These are phyloP conservation scores for Cercospora zeina DNA, from an alignment of 2,329 filamentous ascomycete genomes.

Conservation along the genomic window DNA sequence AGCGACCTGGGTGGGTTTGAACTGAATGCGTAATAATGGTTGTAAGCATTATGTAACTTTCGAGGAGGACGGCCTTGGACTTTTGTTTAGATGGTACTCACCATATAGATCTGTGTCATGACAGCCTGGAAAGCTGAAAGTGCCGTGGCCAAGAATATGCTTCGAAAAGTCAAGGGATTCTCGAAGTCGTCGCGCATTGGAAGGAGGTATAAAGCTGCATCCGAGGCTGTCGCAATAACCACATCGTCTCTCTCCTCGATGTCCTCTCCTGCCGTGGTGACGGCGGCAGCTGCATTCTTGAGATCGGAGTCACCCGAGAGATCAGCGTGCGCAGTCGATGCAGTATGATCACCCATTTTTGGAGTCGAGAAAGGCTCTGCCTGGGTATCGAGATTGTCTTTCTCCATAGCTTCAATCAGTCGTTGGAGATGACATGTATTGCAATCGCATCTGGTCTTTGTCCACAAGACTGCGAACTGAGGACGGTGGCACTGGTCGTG, in stretches of 20 bases:
- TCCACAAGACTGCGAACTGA: background rate
- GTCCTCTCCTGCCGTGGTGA: background rate
- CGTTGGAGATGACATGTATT: background rate
- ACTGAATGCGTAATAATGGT: conserved; percentile 40
- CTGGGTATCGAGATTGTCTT: background rate
- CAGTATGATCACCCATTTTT: background rate
- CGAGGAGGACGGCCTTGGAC: background rate
- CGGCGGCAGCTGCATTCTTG: background rate
- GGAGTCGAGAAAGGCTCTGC: background rate
- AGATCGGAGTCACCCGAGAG: background rate
- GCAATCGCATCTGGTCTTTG: background rate
- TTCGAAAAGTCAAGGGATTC: conserved; percentile 55
- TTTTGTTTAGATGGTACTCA: conserved; percentile 30
- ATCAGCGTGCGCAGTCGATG: background rate
- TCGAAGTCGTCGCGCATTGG: conserved; percentile 58
- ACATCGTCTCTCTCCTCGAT: conserved; percentile 31
- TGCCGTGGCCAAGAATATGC: conserved; percentile 52
- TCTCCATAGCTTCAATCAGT: background rate
- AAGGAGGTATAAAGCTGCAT: conserved; percentile 53
- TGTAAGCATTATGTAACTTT: background rate
- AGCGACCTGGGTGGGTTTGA: conserved; percentile 54
- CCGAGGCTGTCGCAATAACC: conserved; percentile 56
- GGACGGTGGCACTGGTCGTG: background rate
- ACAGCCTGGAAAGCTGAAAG: conserved; percentile 57
- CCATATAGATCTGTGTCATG: conserved; percentile 58